These are phyloP conservation scores for Bretziella fagacearum DNA, from an alignment of 2,329 filamentous ascomycete species.

Conservation along the genomic window DNA sequence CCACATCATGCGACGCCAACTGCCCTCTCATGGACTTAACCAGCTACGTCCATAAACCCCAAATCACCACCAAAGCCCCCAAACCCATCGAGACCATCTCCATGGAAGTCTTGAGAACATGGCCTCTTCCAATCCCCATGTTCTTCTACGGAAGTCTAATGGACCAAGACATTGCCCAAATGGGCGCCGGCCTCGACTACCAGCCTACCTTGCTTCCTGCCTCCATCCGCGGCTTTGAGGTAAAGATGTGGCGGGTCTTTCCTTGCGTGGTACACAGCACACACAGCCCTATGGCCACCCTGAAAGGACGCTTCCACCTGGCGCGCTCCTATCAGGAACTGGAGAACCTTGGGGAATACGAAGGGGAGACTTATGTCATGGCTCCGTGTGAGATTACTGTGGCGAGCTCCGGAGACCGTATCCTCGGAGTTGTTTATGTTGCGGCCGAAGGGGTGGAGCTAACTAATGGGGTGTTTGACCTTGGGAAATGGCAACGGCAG, in stretches of 20 bases:
- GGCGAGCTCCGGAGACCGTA: neutral
- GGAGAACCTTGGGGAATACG: conserved; percentile 3
- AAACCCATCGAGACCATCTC: neutral
- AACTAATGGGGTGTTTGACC: conserved; percentile 2
- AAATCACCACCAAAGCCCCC: neutral
- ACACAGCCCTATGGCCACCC: conserved; percentile 1
- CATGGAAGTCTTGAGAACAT: neutral
- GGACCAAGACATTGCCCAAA: conserved; percentile 12
- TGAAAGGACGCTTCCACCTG: conserved; percentile 2
- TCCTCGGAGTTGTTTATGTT: conserved; percentile 5
- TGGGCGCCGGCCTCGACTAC: neutral
- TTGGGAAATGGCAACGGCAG: conserved; percentile 7
- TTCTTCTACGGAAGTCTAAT: conserved; percentile 12
- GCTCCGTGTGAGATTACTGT: conserved; percentile 7
- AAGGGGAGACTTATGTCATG: conserved; percentile 8
- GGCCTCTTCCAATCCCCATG: conserved; percentile 1
- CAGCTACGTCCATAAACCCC: neutral
- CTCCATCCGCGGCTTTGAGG: conserved; percentile 4
- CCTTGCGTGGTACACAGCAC: neutral
- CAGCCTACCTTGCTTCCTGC: neutral
- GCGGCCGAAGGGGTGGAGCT: conserved; percentile 6
- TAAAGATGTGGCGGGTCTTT: conserved; percentile 13
- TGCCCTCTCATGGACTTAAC: no score
- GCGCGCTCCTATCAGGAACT: neutral
- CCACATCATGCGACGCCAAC: no score